A percentile compares a stretch with the other conserved stretches of the same genome.
Evolutionary conservation across 2,329 filamentous ascomycete genomes (phyloP).

Genomic region (Xylaria hypoxylon): DNA sequence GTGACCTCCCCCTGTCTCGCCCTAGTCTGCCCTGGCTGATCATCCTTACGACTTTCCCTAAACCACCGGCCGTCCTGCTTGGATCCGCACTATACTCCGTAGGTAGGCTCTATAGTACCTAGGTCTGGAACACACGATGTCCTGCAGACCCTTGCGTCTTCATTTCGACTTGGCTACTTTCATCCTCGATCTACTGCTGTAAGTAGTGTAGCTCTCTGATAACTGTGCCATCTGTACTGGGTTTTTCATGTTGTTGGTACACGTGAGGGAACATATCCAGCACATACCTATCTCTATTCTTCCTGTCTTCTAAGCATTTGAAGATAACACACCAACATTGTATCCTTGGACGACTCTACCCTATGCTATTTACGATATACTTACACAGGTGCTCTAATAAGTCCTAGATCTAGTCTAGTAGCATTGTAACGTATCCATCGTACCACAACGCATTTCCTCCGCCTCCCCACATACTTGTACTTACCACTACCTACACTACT

Average conservation of each 20-base stretch:
- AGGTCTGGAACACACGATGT: conserved; percentile 38
- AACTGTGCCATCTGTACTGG: conserved; percentile 10
- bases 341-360: neutral
- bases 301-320: neutral
- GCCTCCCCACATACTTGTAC: conserved; percentile 12
- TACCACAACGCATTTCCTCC: conserved; percentile 13
- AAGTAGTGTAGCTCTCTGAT: neutral
- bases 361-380: neutral
- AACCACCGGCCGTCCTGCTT: conserved; percentile 28
- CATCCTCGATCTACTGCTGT: conserved; percentile 3
- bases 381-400: neutral
- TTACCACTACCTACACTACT: conserved; percentile 2
- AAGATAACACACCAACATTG: neutral
- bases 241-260: conserved; percentile 3
- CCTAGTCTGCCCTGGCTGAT: conserved; percentile 31
- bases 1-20: conserved; percentile 19
- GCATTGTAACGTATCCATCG: neutral
- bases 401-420: conserved; percentile 1
- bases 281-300: neutral
- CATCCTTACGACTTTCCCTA: conserved; percentile 33
- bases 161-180: conserved; percentile 34
- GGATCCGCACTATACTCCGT: conserved; percentile 25
- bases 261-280: conserved; percentile 1
- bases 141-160: conserved; percentile 37
- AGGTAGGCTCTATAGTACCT: conserved; percentile 16